phyloP scores from a whole-genome alignment of 345 rosid genomes.

The Garcia nutans region DNA sequence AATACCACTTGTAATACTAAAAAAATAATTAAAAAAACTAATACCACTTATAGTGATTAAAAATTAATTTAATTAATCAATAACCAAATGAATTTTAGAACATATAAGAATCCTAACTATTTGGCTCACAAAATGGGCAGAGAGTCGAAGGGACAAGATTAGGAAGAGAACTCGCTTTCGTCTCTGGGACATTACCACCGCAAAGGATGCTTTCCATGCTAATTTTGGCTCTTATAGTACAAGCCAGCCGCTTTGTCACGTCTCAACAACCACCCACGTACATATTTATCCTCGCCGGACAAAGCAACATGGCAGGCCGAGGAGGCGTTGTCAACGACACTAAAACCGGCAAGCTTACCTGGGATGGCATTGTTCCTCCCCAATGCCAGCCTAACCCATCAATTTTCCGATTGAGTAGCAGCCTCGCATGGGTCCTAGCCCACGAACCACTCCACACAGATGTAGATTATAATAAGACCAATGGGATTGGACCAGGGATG shows the following conservation, averaged over 20 bases:
- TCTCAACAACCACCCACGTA: slow-evolving; percentile 15
- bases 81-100: neutral
- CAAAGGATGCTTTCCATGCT: slow-evolving; percentile 20
- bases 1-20: no score
- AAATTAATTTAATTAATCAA: neutral
- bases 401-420: slow-evolving; percentile 16
- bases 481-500: slow-evolving; percentile 37
- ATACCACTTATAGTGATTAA: no score
- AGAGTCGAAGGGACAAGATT: no score
- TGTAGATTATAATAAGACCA: slow-evolving; percentile 29
- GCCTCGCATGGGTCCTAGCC: slow-evolving; percentile 28
- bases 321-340: slow-evolving; percentile 25
- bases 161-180: neutral
- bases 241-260: neutral
- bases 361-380: slow-evolving; percentile 30
- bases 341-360: slow-evolving; percentile 6
- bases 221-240: neutral
- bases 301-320: slow-evolving; percentile 40
- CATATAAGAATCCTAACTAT: no score
- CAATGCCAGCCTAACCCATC: slow-evolving; percentile 33
- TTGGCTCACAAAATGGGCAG: no score
- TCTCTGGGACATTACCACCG: slow-evolving; percentile 1
- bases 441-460: slow-evolving; percentile 35
- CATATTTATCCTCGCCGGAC: slow-evolving; percentile 33
- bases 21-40: no score